A percentile compares a stretch with the other conserved stretches of the same genome.
phyloP scores from a whole-genome alignment of 257 asterid genomes.

The Striga asiatica region DNA sequence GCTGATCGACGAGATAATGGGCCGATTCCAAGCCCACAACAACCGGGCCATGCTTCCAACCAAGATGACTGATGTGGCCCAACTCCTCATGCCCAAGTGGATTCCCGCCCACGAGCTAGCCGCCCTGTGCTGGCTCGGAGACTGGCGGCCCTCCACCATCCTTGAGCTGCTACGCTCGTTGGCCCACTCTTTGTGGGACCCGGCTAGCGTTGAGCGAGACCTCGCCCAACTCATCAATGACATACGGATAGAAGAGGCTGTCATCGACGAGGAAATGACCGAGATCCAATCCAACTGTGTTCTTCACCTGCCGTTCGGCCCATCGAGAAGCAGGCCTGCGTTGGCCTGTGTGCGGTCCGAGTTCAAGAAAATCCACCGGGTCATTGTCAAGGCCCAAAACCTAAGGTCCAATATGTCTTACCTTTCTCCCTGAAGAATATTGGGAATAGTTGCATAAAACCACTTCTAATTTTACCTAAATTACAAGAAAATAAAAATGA shows the following conservation, averaged over 20 bases:
- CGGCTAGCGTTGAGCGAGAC: constrained; percentile 31
- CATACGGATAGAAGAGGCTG: constrained; percentile 71
- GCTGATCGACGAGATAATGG: constrained; percentile 50
- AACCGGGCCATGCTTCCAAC: constrained; percentile 32
- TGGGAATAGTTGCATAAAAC: too few relatives aligned
- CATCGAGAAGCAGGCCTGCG: constrained; percentile 12
- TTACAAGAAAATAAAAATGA: too few relatives aligned
- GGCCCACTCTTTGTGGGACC: constrained; percentile 33
- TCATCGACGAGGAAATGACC: constrained; percentile 76
- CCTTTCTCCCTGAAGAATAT: not conserved
- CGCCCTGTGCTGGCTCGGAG: constrained; percentile 69
- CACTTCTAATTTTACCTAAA: too few relatives aligned
- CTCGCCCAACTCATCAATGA: constrained; percentile 50
- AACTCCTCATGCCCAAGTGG: constrained; percentile 59
- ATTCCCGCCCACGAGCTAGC: constrained; percentile 55
- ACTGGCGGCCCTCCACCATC: constrained; percentile 83
- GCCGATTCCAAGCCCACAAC: constrained; percentile 41
- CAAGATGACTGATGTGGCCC: constrained; percentile 41
- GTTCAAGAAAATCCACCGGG: constrained; percentile 56
- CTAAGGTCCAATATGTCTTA: constrained; percentile 42
- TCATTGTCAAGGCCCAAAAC: constrained; percentile 59
- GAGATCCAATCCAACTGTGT: constrained; percentile 77
- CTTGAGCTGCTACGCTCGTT: constrained; percentile 47
- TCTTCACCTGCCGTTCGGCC: constrained; percentile 61
- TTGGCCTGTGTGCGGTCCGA: constrained; percentile 37